Percentiles rank a stretch among this genome's conserved stretches.
These are phyloP conservation scores for Parathielavia hyrcaniae DNA, from an alignment of 495 filamentous ascomycete species.

Conservation along the genomic window DNA sequence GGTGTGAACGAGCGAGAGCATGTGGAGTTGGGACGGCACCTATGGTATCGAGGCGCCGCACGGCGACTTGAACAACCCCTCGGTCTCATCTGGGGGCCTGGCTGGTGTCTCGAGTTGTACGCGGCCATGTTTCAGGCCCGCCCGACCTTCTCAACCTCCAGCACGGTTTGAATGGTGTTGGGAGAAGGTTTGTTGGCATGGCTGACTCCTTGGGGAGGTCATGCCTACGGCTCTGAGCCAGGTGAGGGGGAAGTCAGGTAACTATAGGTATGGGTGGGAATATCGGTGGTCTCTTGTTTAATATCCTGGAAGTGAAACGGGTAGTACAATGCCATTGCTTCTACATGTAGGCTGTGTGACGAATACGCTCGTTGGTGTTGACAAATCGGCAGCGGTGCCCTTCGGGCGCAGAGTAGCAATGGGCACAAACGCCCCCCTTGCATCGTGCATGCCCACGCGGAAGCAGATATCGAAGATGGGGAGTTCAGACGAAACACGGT, in stretches of 20 bases:
- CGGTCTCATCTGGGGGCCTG: not conserved
- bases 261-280: not conserved
- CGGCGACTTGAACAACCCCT: not conserved
- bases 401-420: not conserved
- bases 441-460: constrained; percentile 4
- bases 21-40: too few relatives aligned
- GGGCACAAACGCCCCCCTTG: not conserved
- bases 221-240: not conserved
- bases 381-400: too few relatives aligned
- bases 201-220: too few relatives aligned
- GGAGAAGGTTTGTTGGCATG: not conserved
- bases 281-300: too few relatives aligned
- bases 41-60: not conserved
- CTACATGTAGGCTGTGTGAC: too few relatives aligned
- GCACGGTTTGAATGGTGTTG: not conserved
- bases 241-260: not conserved
- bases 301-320: too few relatives aligned
- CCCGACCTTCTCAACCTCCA: not conserved
- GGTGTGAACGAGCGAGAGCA: too few relatives aligned
- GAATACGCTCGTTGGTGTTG: too few relatives aligned
- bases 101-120: not conserved
- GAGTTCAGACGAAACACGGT: constrained; percentile 5
- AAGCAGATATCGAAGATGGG: not conserved
- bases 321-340: too few relatives aligned
- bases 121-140: constrained; percentile 5